Evolutionary conservation across 371 early-diverging fungal genomes (phyloP).

Genomic region (Circinella umbellata): DNA sequence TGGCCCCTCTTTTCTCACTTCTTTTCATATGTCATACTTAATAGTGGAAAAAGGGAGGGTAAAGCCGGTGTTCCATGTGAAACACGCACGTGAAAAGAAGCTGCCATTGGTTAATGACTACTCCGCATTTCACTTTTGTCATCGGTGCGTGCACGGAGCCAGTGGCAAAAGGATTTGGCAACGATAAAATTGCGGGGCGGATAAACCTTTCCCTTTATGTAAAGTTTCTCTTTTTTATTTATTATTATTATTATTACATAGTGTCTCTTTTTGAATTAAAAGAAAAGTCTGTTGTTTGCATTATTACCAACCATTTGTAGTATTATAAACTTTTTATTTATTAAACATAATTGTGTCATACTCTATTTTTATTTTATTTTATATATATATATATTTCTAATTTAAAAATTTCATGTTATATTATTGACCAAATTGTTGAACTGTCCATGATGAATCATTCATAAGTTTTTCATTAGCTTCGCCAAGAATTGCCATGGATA

Average conservation of each 20-base stretch:
- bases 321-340: not conserved
- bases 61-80: conserved; percentile 13
- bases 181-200: conserved; percentile 15
- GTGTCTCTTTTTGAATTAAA: not conserved
- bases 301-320: too few relatives aligned
- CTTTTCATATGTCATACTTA: conserved; percentile 14
- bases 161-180: conserved; percentile 10
- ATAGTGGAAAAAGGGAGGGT: conserved; percentile 6
- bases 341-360: not conserved
- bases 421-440: conserved; percentile 34
- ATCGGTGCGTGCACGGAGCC: conserved; percentile 11
- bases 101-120: not conserved
- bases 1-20: conserved; percentile 4
- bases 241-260: not conserved
- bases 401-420: not conserved
- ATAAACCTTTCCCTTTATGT: not conserved
- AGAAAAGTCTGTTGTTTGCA: not conserved
- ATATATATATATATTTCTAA: not conserved
- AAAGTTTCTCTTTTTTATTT: not conserved
- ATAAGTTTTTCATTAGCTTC: conserved; percentile 42
- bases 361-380: too few relatives aligned
- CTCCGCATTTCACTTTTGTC: conserved; percentile 9
- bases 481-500: conserved; percentile 49
- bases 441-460: conserved; percentile 37
- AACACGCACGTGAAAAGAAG: conserved; percentile 18